phyloP scores from a whole-genome alignment of 2,329 filamentous ascomycete genomes.

The Seiridium unicorne region DNA sequence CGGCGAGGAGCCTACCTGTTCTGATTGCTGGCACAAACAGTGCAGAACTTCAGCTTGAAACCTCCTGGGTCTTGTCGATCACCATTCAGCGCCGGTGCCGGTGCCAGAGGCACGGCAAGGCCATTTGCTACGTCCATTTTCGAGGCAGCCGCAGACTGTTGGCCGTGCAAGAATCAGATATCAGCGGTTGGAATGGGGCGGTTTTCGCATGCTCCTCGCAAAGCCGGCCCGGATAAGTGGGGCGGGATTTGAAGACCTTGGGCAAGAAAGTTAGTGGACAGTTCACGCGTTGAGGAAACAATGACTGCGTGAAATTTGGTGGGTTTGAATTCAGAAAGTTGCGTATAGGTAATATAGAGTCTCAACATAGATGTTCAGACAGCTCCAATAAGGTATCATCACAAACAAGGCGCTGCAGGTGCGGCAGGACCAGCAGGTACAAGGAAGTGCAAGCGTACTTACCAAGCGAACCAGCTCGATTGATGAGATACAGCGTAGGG shows the following conservation, averaged over 20 bases:
- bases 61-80: conserved; percentile 51
- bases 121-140: conserved; percentile 41
- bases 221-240: not conserved
- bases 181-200: not conserved
- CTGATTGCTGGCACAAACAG: conserved; percentile 98
- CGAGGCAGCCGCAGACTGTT: conserved; percentile 15
- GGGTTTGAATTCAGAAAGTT: conserved; percentile 36
- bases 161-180: conserved; percentile 16
- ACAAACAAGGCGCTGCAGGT: conserved; percentile 17
- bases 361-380: conserved; percentile 68
- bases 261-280: not conserved
- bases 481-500: not conserved
- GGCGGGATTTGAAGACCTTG: not conserved
- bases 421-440: not conserved
- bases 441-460: too few relatives aligned
- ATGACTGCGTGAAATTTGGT: not conserved
- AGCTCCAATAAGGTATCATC: conserved; percentile 72
- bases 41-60: conserved; percentile 94
- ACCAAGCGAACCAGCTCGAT: too few relatives aligned
- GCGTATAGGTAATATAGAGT: conserved; percentile 56
- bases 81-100: conserved; percentile 36
- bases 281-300: not conserved
- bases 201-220: conserved; percentile 11
- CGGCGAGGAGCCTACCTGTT: conserved; percentile 65
- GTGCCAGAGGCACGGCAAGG: conserved; percentile 21